Evolutionary conservation across 192 early-diverging fungal genomes (phyloP).

Genomic region (Chytriomyces hyalinus): DNA sequence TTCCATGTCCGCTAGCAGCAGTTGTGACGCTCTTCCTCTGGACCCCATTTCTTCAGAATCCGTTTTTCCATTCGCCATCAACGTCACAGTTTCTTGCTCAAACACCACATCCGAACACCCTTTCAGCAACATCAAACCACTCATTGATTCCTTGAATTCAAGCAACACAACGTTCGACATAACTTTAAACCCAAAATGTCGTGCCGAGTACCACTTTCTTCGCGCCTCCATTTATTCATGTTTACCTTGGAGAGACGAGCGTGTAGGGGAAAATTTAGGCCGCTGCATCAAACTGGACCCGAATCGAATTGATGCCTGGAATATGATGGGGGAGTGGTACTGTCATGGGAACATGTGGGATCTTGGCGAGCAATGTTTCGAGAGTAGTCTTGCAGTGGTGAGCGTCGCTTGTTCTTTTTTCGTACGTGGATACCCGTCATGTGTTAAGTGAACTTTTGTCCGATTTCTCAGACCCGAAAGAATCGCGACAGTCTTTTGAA

Average conservation of each 20-base stretch:
- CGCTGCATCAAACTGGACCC: slow-evolving; percentile 15
- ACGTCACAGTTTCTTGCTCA: background rate
- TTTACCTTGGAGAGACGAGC: slow-evolving; percentile 33
- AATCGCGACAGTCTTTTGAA: slow-evolving; percentile 18
- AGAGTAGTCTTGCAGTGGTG: slow-evolving; percentile 22
- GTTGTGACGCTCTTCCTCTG: background rate
- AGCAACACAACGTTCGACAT: slow-evolving; percentile 26
- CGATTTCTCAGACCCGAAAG: background rate
- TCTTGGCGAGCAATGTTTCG: slow-evolving; percentile 28
- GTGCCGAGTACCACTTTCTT: slow-evolving; percentile 27
- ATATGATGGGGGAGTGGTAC: slow-evolving; percentile 38
- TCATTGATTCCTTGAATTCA: slow-evolving; percentile 12
- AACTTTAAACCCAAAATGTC: background rate
- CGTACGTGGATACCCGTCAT: no score
- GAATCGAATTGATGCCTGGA: slow-evolving; percentile 20
- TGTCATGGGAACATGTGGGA: slow-evolving; percentile 8
- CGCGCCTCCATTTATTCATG: slow-evolving; percentile 18
- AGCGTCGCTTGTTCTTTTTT: background rate
- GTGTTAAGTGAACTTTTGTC: background rate
- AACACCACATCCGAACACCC: background rate
- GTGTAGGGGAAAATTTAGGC: slow-evolving; percentile 27
- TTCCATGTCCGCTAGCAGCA: background rate
- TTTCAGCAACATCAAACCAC: background rate
- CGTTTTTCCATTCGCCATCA: background rate
- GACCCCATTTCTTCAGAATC: background rate